Evolutionary conservation across 306 rosid species (phyloP).

Genomic region (Cucumis cinereus): DNA sequence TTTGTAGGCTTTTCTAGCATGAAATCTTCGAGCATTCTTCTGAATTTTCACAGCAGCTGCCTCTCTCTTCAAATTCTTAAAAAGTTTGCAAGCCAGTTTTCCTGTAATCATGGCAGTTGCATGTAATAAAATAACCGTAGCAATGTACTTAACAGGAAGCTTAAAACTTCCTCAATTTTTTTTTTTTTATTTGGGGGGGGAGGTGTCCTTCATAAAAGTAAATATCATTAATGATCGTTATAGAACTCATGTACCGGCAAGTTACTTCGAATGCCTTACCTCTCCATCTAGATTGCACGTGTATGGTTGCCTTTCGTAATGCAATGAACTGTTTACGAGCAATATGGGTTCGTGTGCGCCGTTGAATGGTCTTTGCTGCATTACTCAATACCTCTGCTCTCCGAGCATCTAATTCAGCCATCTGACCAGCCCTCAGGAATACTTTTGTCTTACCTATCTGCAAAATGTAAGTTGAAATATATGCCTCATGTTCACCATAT

Average conservation of each 20-base stretch:
- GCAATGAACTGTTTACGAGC: conserved; percentile 70
- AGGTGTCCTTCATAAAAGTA: not conserved
- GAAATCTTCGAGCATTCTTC: conserved; percentile 49
- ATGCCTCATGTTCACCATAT: conserved; percentile 11
- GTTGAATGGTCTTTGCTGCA: conserved; percentile 85
- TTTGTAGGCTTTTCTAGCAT: conserved; percentile 43
- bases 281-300: conserved; percentile 69
- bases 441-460: conserved; percentile 94
- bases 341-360: conserved; percentile 69
- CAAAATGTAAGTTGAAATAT: conserved; percentile 21
- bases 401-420: conserved; percentile 93
- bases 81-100: conserved; percentile 70
- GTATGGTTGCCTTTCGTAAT: conserved; percentile 48
- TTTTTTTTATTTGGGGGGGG: too few species aligned
- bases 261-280: conserved; percentile 37
- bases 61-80: conserved; percentile 49
- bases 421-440: conserved; percentile 97
- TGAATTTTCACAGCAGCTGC: conserved; percentile 77
- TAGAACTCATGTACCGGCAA: not conserved
- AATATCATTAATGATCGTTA: not conserved
- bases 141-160: conserved; percentile 14
- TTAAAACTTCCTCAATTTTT: conserved; percentile 9
- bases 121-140: conserved; percentile 10
- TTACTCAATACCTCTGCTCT: conserved; percentile 70
- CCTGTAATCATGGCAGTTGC: conserved; percentile 36